Evolutionary conservation across 768 basidiomycete genomes (phyloP), one percentile per base, ranked within the genome.

Genomic region (Boletus insuetus): DNA sequence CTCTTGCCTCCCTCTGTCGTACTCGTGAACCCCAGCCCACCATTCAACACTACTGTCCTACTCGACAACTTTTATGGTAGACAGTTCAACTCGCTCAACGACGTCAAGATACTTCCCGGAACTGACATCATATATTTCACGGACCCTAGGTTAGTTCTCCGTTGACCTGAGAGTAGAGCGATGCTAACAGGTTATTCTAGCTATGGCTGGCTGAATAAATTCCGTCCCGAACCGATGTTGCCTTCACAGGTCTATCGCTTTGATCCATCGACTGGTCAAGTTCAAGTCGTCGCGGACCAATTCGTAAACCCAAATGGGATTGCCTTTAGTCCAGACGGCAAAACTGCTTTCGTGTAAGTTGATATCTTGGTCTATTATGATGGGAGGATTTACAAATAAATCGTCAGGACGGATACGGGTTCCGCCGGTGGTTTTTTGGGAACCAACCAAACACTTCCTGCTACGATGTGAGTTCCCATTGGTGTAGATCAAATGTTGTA

Each of bases 61-160:
- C 67, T 93, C 56, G 87, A 92, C 69, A 91, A 91, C 72, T 89
- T 79, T 71, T 87, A 82, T 63, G 90, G 90, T 3, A 76, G 89
- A 7, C 89, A 90, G 58, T 92, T 91, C 74, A 91, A 89, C 68
- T 90, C 90, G 1, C 68, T 92, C 39, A 91, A 91, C 67, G 91
- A 93, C 60, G 75, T 87, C 54, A 91, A 87, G 62, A 74, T 90
- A 2, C 85, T 90, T 47, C 87, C 87, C 1, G 70, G 70, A 14
- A 86, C 80, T 55, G 83, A 83, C 35, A 80, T 81, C 41, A 58
- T 92, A 2, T 91, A 86, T 73, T 91, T 94, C 69, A 92, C 91
- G 0, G 91, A 92, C 59, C 77, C 79, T 8, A 73, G 75, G 81
- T 91, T 73, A 40, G 82, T 78, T 14, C 19, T 24, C 34, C 1